Conservation (phyloP, 164 flowering plant genomes). For the Magnolia kwangsiensis region DNA sequence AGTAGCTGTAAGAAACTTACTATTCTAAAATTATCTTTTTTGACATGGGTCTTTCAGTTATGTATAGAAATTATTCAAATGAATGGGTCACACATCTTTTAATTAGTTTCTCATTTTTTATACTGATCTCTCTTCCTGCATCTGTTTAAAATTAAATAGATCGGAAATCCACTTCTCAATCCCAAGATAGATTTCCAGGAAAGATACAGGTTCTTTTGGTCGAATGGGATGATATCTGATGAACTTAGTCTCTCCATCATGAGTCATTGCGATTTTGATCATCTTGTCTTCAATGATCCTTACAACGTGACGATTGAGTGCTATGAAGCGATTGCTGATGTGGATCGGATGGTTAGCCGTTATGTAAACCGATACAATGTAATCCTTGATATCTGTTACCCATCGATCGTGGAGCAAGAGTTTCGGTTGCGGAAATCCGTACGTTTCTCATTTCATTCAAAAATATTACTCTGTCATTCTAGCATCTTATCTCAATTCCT, state of each 20-base stretch:
- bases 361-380: constrained; percentile 76
- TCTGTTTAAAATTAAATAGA: constrained; percentile 28
- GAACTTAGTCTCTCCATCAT: constrained; percentile 73
- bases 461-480: background rate
- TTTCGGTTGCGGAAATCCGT: constrained; percentile 71
- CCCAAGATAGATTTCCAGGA: constrained; percentile 65
- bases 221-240: constrained; percentile 97
- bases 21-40: background rate
- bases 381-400: constrained; percentile 86
- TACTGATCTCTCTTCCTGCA: background rate
- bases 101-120: background rate
- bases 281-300: constrained; percentile 50
- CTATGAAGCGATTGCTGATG: constrained; percentile 43
- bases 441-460: background rate
- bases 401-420: constrained; percentile 85
- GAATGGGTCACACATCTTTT: background rate
- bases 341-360: constrained; percentile 56
- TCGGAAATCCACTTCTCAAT: constrained; percentile 89
- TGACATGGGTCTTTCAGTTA: background rate
- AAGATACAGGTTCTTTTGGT: constrained; percentile 83
- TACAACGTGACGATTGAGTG: constrained; percentile 59
- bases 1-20: constrained; percentile 61
- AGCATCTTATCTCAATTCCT: background rate
- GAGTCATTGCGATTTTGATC: constrained; percentile 75
- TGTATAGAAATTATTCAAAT: background rate